phyloP scores from a whole-genome alignment of 2,329 filamentous ascomycete species.

The Trichophyton schoenleinii region DNA sequence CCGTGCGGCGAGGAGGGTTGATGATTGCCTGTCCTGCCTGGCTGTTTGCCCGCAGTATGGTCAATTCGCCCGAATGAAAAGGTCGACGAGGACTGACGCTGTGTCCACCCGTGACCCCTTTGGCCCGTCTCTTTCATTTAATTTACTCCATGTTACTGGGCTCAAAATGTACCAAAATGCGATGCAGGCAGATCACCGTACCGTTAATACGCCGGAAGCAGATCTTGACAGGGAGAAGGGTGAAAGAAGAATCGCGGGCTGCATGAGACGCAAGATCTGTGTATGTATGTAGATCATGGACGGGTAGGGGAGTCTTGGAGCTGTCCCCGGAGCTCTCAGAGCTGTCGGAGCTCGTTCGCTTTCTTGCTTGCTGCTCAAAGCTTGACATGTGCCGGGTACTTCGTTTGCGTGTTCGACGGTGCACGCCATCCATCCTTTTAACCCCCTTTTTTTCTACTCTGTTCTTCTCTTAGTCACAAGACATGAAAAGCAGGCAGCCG shows the following conservation, averaged over 20 bases:
- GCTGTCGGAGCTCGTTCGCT: background rate
- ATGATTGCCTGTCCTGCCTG: background rate
- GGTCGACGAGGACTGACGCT: background rate
- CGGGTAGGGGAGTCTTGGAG: background rate
- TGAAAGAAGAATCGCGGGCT: background rate
- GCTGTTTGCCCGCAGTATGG: background rate
- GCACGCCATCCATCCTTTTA: too few species aligned
- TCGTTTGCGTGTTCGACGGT: background rate
- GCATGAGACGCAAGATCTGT: background rate
- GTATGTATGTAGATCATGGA: background rate
- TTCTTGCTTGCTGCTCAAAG: background rate
- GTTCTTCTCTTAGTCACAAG: background rate
- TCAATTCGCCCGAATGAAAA: background rate
- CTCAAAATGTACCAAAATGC: background rate
- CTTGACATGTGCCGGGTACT: background rate
- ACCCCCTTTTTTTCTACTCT: background rate
- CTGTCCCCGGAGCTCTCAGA: background rate
- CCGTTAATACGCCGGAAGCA: background rate
- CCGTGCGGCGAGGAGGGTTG: background rate
- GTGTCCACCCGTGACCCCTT: background rate
- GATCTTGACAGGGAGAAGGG: background rate
- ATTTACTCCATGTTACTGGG: background rate
- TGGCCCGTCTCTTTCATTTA: conserved; percentile 2
- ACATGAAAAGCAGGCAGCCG: background rate
- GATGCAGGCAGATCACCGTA: background rate